These are phyloP conservation scores for Petunia hybrid DNA, from an alignment of 305 asterid species.

Conservation along the genomic window DNA sequence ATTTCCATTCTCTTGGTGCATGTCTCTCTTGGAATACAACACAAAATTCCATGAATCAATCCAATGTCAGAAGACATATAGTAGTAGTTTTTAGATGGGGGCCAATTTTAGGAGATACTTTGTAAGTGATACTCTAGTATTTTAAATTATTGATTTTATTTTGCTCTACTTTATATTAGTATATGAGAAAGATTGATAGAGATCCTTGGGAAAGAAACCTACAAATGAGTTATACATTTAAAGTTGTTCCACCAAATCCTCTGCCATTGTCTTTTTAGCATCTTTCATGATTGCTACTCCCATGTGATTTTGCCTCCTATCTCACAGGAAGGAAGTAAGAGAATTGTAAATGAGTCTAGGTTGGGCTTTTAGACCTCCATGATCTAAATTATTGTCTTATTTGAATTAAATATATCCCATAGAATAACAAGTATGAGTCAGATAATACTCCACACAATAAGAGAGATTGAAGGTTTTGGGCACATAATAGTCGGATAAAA, in stretches of 20 bases:
- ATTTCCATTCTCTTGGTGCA: background rate
- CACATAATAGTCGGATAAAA: no score
- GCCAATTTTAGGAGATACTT: background rate
- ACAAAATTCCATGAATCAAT: background rate
- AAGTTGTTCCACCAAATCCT: conserved; percentile 58
- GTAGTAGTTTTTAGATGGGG: background rate
- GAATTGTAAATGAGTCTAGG: conserved; percentile 29
- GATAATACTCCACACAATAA: no score
- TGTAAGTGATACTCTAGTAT: no score
- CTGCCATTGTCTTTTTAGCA: conserved; percentile 57
- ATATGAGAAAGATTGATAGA: conserved; percentile 32
- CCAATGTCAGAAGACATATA: background rate
- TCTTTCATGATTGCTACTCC: conserved; percentile 51
- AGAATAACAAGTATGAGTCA: background rate
- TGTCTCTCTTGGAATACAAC: background rate
- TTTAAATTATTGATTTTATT: background rate
- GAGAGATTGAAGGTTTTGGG: no score
- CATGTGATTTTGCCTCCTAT: conserved; percentile 59
- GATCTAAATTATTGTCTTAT: conserved; percentile 30
- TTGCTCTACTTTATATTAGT: conserved; percentile 2
- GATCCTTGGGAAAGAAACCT: conserved; percentile 36
- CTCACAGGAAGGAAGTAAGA: conserved; percentile 27
- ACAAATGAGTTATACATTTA: conserved; percentile 53
- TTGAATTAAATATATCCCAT: background rate
- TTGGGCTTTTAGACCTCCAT: conserved; percentile 29